Percentiles rank a stretch among this genome's conserved stretches.
Evolutionary conservation across 1,284 basidiomycete species (phyloP).

Genomic region (Boletellus deceptivus): DNA sequence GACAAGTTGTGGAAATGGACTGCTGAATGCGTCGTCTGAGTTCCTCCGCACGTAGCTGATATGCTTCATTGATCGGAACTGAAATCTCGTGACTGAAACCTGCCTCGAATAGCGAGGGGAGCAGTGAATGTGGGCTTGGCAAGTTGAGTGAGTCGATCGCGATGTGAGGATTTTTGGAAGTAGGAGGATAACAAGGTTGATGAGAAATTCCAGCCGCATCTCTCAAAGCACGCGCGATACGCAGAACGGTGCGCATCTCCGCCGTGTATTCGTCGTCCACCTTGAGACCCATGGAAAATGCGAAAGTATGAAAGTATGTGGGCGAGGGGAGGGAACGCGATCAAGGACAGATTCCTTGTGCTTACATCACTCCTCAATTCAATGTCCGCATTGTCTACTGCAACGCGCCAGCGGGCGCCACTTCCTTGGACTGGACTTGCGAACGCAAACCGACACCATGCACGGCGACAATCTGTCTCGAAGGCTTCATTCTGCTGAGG

Average conservation of each 20-base stretch:
- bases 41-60: background rate
- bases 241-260: conserved; percentile 2
- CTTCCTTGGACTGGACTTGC: too few species aligned
- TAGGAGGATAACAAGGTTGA: too few species aligned
- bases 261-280: background rate
- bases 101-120: conserved; percentile 1
- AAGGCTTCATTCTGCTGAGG: conserved; percentile 1
- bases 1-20: background rate
- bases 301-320: too few species aligned
- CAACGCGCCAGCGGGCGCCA: too few species aligned
- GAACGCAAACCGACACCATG: too few species aligned
- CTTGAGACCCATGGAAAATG: background rate
- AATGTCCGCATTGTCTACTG: conserved; percentile 18
- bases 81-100: background rate
- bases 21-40: background rate
- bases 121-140: background rate
- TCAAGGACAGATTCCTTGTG: background rate
- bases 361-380: background rate
- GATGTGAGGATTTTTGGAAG: too few species aligned
- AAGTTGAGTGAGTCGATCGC: conserved; percentile 1
- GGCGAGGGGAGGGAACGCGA: too few species aligned
- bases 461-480: background rate
- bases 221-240: background rate
- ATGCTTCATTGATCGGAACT: background rate
- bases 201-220: background rate